Evolutionary conservation across 108 stramenopile genomes (phyloP), one percentile per base, ranked within the genome.

Genomic region (Skeletonema marinoi): DNA sequence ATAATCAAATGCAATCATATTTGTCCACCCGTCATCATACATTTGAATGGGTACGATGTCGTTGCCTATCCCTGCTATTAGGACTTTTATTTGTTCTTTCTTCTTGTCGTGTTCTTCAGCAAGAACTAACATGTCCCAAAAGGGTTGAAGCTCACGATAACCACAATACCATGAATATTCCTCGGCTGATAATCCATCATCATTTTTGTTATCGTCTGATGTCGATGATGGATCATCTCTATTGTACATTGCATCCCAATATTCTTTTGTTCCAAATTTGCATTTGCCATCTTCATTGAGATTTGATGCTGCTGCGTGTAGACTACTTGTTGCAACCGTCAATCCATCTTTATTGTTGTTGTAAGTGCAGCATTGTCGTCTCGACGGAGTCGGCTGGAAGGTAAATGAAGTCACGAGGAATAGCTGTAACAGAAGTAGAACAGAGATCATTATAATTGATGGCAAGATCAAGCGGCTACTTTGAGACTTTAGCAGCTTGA

Each of bases 121-220:
- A 10, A 10, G 39, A 4, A 85, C 41, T 11, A 88, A 75, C 31
- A 85, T 84, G 9, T 61, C 31, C 19, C 77, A 59, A 65, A 88
- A 85, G 12, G 87, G 87, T 21, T 78, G 62, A n/a, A 88, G 30
- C 46, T 88, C 87, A 17, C 83, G 74, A 84, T 79, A 88, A 4
- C 71, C 70, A 56, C 70, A 54, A 68, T 88, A 88, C 87, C 87
- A 88, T n/a, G 84, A 82, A 76, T 75, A 88, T 13, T 65, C 17
- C 17, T 44, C 50, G 13, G 46, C 13, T 14, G 46, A n/a, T 14
- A 48, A n/a, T 2, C n/a, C 46, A 48, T 48, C 46, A 48, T n/a
- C 46, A 48, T 48, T 48, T 4, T 12, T 48, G n/a, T 48, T 16
- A 16, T 46, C 11, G 11, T 14, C 44, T 46, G 7, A 12, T 46